Conservation (phyloP, 202 grass and related monocot genomes). For the Saccharum hybrid region DNA sequence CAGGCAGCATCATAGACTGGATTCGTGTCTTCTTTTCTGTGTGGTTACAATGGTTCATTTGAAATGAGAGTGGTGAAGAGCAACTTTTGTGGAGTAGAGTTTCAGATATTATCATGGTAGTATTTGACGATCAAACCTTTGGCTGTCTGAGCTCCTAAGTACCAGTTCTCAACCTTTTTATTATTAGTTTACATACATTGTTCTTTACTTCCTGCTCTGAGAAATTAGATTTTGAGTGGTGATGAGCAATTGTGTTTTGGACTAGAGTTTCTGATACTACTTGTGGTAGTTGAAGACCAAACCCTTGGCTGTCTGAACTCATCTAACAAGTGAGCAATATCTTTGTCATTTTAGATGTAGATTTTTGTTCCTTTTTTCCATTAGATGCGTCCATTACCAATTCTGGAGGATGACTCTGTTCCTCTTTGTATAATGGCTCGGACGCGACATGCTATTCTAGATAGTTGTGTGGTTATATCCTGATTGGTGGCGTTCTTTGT, state of each 20-base stretch:
- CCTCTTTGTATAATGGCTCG: slow-evolving; percentile 63
- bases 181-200: neutral
- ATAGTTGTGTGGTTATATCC: slow-evolving; percentile 71
- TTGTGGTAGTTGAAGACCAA: slow-evolving; percentile 50
- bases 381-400: slow-evolving; percentile 65
- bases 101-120: slow-evolving; percentile 43
- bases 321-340: neutral
- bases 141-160: slow-evolving; percentile 49
- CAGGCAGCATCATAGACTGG: neutral
- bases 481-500: slow-evolving; percentile 58
- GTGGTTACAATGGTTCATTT: neutral
- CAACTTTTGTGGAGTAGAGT: slow-evolving; percentile 59
- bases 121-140: slow-evolving; percentile 53
- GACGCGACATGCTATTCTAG: slow-evolving; percentile 39
- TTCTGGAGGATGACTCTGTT: slow-evolving; percentile 56
- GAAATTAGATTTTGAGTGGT: slow-evolving; percentile 15
- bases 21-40: fast-evolving
- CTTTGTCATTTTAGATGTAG: neutral
- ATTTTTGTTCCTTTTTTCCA: neutral
- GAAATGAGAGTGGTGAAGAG: slow-evolving; percentile 44
- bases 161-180: neutral
- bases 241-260: slow-evolving; percentile 50
- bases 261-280: slow-evolving; percentile 63
- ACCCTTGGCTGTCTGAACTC: slow-evolving; percentile 66
- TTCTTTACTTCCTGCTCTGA: neutral